Evolutionary conservation across 768 basidiomycete species (phyloP), one percentile per base, ranked within the genome.

Genomic region (Termitomyces eurrhizus): DNA sequence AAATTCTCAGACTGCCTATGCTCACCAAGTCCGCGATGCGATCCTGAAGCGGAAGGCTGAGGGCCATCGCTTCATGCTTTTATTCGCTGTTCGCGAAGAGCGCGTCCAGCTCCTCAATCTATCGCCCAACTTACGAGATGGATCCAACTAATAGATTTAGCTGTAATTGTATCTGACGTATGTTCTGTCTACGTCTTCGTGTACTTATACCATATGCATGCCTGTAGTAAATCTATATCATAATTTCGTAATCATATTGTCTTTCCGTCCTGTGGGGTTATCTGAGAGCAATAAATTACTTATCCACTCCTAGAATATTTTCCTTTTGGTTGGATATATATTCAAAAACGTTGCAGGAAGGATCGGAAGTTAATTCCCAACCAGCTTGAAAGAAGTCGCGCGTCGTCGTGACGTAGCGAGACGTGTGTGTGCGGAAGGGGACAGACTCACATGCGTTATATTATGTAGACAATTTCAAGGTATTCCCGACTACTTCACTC

Each of bases 31-130:
- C 21, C 81, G 89, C 24, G 90, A 93, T 39, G 81, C 87, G 1
- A 80, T 84, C 3, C 71, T 75, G 26, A 88, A 83, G 65, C 79
- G 82, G 33, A 89, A 84, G 64, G 72, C 75, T 1, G 90, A 92
- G 60, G 87, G 87, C 7, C 80, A 85, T 58, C 69, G 73, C 4
- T 90, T 85, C 63, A 64, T 91, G 13, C 68, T 92, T 13, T 70
- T 92, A 54, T 89, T 86, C 68, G 80, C 83, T 46, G 84, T 88
- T 29, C 78, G 84, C 57, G 90, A 92, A 59, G 90, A 90, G 58
- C 80, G 86, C 37, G 78, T 84, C 12, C 87, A 87, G 63, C 73
- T 92, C 37, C 77, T 90, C 59, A 74, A 74, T 59, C 66, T 85
- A 55, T 67, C 60, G 32, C 57, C 58, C 42, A 65, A 65, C 35